Percentiles rank a stretch among this genome's conserved stretches.
Evolutionary conservation across 1,284 basidiomycete genomes (phyloP).

Genomic region (Pseudozyma thailandica): DNA sequence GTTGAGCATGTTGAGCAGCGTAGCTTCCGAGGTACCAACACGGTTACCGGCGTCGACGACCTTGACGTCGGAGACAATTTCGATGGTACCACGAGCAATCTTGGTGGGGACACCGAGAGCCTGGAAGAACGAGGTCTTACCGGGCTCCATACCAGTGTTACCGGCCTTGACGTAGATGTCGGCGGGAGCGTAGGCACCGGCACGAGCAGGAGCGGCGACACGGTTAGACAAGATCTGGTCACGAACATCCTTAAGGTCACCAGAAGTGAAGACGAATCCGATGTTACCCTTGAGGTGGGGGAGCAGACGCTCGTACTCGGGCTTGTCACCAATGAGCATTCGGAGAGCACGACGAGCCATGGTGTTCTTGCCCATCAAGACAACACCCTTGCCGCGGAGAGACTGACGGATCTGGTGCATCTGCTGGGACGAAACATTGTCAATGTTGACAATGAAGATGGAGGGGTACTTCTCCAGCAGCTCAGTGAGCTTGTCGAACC

Average conservation of each 20-base stretch:
- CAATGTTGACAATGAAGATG: conserved; percentile 99
- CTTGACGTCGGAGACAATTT: conserved; percentile 97
- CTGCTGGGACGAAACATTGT: conserved; percentile 99
- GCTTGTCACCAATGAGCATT: conserved; percentile 85
- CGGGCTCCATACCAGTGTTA: conserved; percentile 99
- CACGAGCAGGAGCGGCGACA: conserved; percentile 97
- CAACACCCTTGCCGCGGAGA: conserved; percentile 92
- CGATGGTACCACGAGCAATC: conserved; percentile 99
- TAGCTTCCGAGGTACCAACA: conserved; percentile 97
- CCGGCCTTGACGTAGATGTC: conserved; percentile 92
- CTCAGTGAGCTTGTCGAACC: conserved; percentile 94
- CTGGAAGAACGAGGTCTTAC: conserved; percentile 87
- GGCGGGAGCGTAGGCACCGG: conserved; percentile 92
- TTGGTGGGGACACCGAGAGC: conserved; percentile 99
- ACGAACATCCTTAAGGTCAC: conserved; percentile 93
- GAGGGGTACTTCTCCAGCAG: conserved; percentile 90
- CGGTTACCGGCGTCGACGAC: conserved; percentile 90
- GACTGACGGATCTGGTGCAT: conserved; percentile 97
- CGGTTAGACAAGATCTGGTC: conserved; percentile 93
- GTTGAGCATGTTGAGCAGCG: conserved; percentile 98
- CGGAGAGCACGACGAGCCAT: conserved; percentile 99
- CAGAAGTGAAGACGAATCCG: conserved; percentile 96
- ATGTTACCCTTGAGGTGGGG: conserved; percentile 97
- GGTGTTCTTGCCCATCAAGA: conserved; percentile 99
- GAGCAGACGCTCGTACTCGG: conserved; percentile 94